Evolutionary conservation across 345 rosid species (phyloP).

Genomic region (Eucalyptus rudis): DNA sequence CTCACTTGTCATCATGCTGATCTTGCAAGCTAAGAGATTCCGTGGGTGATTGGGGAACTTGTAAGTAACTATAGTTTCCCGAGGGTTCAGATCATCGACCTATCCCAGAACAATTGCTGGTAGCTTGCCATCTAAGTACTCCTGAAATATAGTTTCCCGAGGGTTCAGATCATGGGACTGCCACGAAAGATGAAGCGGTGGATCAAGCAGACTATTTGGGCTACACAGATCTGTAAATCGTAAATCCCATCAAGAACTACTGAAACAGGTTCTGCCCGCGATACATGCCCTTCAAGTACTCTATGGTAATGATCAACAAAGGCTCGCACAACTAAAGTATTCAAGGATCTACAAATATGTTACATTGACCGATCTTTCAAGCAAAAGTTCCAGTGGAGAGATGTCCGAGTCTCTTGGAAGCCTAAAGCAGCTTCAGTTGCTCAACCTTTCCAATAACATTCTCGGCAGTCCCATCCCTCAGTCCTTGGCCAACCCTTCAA

Average conservation of each 20-base stretch:
- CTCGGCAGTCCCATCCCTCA: background rate
- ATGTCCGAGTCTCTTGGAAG: background rate
- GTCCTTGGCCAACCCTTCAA: background rate
- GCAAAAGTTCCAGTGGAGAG: background rate
- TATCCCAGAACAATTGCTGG: background rate
- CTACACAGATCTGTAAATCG: background rate
- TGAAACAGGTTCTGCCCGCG: background rate
- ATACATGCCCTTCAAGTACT: background rate
- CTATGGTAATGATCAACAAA: background rate
- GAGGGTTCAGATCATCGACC: background rate
- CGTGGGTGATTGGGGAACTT: background rate
- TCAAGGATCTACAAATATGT: background rate
- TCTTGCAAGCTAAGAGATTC: background rate
- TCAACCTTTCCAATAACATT: background rate
- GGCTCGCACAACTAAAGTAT: background rate
- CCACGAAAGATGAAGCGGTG: background rate
- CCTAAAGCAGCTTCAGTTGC: background rate
- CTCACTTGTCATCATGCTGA: background rate
- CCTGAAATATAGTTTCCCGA: too few relatives aligned
- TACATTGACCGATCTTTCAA: background rate
- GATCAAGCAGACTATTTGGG: background rate
- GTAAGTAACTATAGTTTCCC: background rate
- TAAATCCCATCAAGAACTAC: background rate
- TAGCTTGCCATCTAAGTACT: background rate
- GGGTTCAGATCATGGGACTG: background rate